These are phyloP conservation scores for Populus hybrid DNA, from an alignment of 441 rosid species.

Conservation along the genomic window DNA sequence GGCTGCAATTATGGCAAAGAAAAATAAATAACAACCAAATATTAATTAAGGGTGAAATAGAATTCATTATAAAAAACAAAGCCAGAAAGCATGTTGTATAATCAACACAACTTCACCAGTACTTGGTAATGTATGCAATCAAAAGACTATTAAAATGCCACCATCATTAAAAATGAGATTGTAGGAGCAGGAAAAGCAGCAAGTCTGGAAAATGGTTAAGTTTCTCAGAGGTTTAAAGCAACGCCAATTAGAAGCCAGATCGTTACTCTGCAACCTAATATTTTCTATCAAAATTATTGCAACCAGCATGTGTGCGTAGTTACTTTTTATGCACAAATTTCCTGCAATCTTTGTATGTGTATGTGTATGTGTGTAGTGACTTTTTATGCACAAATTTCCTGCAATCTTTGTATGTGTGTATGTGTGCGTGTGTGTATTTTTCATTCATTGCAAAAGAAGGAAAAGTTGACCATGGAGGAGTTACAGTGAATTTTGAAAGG, in stretches of 20 bases:
- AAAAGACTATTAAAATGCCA: background rate
- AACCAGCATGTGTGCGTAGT: background rate
- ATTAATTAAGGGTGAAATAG: background rate
- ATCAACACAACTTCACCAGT: background rate
- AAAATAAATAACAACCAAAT: constrained; percentile 11
- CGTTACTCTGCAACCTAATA: background rate
- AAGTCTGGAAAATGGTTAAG: background rate
- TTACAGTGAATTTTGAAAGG: background rate
- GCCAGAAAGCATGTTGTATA: background rate
- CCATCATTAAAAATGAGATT: background rate
- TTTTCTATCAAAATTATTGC: background rate
- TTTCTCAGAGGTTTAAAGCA: background rate
- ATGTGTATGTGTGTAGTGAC: background rate
- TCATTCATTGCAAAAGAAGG: background rate
- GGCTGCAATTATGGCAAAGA: constrained; percentile 60
- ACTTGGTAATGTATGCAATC: background rate
- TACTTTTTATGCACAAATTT: background rate
- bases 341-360: too few species aligned
- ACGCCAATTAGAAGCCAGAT: background rate
- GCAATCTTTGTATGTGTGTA: too few species aligned
- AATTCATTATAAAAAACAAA: background rate
- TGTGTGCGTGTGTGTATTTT: background rate
- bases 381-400: too few species aligned
- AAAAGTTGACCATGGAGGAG: background rate
- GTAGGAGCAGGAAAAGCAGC: background rate